phyloP scores from a whole-genome alignment of 352 stramenopile species.

The Blastocystis sp. region DNA sequence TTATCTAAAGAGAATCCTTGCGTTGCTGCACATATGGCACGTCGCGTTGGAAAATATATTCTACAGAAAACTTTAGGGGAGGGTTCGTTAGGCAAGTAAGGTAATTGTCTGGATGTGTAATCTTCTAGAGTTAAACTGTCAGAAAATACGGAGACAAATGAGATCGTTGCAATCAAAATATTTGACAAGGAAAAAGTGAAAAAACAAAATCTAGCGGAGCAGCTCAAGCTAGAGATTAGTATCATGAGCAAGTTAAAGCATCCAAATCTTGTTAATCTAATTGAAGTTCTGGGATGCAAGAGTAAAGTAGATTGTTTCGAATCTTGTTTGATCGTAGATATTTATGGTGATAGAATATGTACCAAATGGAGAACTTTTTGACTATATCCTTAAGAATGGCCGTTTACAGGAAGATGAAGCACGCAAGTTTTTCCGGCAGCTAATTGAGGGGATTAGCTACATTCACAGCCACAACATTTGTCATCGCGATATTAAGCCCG shows the following conservation, averaged over 20 bases:
- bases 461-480: conserved; percentile 92
- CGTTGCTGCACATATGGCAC: not conserved
- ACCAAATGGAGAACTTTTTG: conserved; percentile 81
- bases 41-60: conserved; percentile 83
- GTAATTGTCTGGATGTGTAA: not conserved
- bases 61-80: conserved; percentile 88
- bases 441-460: conserved; percentile 90
- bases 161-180: conserved; percentile 91
- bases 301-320: not conserved
- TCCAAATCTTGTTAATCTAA: conserved; percentile 74
- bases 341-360: conserved; percentile 75
- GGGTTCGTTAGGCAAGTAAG: conserved; percentile 86
- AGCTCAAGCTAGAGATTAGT: conserved; percentile 96
- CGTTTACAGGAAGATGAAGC: conserved; percentile 88
- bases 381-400: conserved; percentile 89
- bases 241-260: conserved; percentile 92
- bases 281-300: conserved; percentile 67
- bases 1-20: not conserved
- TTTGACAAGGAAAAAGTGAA: conserved; percentile 96
- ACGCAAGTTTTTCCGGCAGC: conserved; percentile 94
- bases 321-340: conserved; percentile 79
- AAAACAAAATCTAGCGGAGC: conserved; percentile 92
- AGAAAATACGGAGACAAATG: conserved; percentile 85
- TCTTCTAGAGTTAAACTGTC: conserved; percentile 80
- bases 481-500: conserved; percentile 85